Evolutionary conservation across 768 basidiomycete genomes (phyloP).

Genomic region (Nidularia pulvinata): DNA sequence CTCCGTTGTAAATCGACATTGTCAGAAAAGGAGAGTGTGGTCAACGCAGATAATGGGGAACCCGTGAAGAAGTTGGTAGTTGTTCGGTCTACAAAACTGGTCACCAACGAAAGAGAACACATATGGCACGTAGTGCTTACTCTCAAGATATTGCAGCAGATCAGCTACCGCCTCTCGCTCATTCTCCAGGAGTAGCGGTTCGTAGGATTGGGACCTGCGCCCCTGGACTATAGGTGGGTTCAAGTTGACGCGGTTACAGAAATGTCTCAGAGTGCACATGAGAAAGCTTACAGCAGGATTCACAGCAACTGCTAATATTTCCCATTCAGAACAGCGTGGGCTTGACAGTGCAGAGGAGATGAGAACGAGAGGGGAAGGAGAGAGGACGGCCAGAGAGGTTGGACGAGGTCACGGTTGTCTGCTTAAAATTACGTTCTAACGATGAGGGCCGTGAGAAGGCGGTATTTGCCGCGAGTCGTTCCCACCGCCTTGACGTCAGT

Average conservation of each 20-base stretch:
- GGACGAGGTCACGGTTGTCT: too few species aligned
- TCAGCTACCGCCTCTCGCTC: slow-evolving; percentile 99
- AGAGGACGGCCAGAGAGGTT: too few species aligned
- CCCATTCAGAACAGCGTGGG: slow-evolving; percentile 50
- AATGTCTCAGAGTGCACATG: slow-evolving; percentile 12
- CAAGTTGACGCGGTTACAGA: not conserved
- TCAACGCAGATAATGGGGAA: slow-evolving; percentile 88
- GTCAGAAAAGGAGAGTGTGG: slow-evolving; percentile 97
- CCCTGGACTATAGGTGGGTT: slow-evolving; percentile 56
- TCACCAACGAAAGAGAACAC: not conserved
- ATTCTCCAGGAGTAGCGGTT: slow-evolving; percentile 85
- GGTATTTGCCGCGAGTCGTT: too few species aligned
- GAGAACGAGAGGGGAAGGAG: not conserved
- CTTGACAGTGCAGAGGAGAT: not conserved
- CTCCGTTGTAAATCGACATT: slow-evolving; percentile 99
- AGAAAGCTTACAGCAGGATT: slow-evolving; percentile 69
- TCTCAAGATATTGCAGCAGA: slow-evolving; percentile 96
- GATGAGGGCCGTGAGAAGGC: too few species aligned
- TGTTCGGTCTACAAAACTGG: slow-evolving; percentile 73
- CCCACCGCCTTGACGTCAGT: too few species aligned
- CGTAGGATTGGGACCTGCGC: slow-evolving; percentile 84
- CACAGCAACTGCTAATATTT: slow-evolving; percentile 78
- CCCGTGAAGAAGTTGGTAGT: slow-evolving; percentile 99
- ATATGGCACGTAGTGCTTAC: slow-evolving; percentile 43
- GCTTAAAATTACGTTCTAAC: too few species aligned